Evolutionary conservation across 1,139 yeast genomes (phyloP).

Genomic region (Nakaseomyces delphensis): DNA sequence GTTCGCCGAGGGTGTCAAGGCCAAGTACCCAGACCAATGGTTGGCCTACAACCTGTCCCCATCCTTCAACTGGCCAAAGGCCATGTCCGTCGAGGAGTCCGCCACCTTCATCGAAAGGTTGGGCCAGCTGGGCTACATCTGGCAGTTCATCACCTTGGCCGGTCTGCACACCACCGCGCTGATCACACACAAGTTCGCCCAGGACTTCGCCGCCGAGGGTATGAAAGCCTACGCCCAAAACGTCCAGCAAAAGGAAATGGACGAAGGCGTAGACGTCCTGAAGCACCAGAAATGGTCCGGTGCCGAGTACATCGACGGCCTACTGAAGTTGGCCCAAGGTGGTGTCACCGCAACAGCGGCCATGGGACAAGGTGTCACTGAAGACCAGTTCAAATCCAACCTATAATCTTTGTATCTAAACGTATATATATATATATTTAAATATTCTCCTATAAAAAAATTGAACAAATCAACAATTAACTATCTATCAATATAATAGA

Average conservation of each 20-base stretch:
- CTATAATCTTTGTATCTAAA: neutral
- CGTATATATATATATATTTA: no score
- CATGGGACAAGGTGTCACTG: conserved; percentile 98
- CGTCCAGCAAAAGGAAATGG: conserved; percentile 85
- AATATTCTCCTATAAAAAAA: no score
- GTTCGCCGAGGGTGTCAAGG: conserved; percentile 85
- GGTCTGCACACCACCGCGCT: conserved; percentile 95
- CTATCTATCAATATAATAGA: no score
- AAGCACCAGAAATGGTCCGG: conserved; percentile 99
- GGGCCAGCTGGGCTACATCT: conserved; percentile 83
- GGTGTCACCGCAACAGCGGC: conserved; percentile 96
- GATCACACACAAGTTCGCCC: conserved; percentile 79
- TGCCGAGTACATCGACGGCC: conserved; percentile 90
- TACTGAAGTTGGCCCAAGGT: conserved; percentile 85
- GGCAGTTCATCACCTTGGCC: conserved; percentile 98
- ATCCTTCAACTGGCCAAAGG: conserved; percentile 95
- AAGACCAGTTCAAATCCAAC: conserved; percentile 68
- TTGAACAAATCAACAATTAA: no score
- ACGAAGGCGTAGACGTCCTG: conserved; percentile 84
- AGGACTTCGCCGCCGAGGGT: conserved; percentile 70
- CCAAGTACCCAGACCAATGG: conserved; percentile 82
- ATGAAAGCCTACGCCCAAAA: conserved; percentile 92
- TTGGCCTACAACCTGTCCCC: conserved; percentile 93
- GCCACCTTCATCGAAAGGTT: conserved; percentile 83
- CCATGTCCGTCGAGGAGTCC: conserved; percentile 83